phyloP scores from a whole-genome alignment of 2,329 filamentous ascomycete species.

The Paecilomyces variotii region DNA sequence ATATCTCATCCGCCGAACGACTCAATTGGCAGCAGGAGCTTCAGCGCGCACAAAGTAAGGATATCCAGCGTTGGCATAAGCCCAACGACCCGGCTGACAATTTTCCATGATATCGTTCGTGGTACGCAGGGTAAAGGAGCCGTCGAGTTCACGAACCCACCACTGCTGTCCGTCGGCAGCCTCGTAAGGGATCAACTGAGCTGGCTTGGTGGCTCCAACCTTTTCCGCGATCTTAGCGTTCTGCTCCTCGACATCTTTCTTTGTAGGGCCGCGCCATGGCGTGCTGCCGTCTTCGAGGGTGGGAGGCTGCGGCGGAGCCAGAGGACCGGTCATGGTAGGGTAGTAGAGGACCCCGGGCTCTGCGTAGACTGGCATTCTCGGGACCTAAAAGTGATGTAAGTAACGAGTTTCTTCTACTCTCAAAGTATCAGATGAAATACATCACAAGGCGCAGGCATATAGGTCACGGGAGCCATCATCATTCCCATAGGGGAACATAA shows the following conservation, averaged over 20 bases:
- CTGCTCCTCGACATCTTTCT: constrained; percentile 20
- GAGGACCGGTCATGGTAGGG: not conserved
- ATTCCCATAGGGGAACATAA: not conserved
- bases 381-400: not conserved
- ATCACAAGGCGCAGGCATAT: not conserved
- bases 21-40: not conserved
- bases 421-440: not conserved
- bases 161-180: constrained; percentile 20
- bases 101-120: constrained; percentile 19
- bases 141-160: constrained; percentile 29
- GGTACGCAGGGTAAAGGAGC: constrained; percentile 25
- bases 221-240: constrained; percentile 18
- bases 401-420: not conserved
- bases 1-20: not conserved
- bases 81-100: constrained; percentile 22
- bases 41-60: not conserved
- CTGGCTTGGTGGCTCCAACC: constrained; percentile 13
- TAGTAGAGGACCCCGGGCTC: not conserved
- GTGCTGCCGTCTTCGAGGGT: not conserved
- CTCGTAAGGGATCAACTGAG: constrained; percentile 22
- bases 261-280: constrained; percentile 11
- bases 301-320: not conserved
- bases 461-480: not conserved
- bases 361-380: not conserved
- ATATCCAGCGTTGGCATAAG: constrained; percentile 1